Percentiles rank a stretch among this genome's conserved stretches.
Evolutionary conservation across 2,329 filamentous ascomycete genomes (phyloP).

Genomic region (Pseudogymnoascus sp.): DNA sequence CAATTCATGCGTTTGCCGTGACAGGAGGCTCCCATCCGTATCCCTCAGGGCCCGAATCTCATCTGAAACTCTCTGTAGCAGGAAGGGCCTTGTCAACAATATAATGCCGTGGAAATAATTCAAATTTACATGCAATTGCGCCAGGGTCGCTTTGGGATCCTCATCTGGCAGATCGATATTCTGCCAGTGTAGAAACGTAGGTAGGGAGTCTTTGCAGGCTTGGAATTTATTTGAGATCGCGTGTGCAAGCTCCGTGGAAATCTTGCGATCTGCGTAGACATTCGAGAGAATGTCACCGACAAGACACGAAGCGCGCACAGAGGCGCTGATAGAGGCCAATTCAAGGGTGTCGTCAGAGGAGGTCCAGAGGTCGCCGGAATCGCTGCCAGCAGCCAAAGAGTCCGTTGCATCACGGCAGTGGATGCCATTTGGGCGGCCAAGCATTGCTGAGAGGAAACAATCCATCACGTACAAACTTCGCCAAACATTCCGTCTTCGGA

Average conservation of each 20-base stretch:
- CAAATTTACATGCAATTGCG: slow-evolving; percentile 53
- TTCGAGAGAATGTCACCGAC: slow-evolving; percentile 10
- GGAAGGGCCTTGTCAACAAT: slow-evolving; percentile 55
- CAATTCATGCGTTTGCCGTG: too few relatives aligned
- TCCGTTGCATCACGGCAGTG: slow-evolving; percentile 6
- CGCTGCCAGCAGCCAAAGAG: neutral
- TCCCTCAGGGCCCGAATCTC: too few relatives aligned
- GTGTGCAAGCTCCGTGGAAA: slow-evolving; percentile 48
- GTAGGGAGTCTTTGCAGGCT: slow-evolving; percentile 41
- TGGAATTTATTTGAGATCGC: slow-evolving; percentile 47
- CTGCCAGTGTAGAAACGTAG: slow-evolving; percentile 41
- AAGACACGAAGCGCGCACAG: slow-evolving; percentile 13
- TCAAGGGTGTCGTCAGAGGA: neutral
- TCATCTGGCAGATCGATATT: slow-evolving; percentile 35
- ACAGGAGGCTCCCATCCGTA: too few relatives aligned
- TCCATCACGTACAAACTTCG: slow-evolving; percentile 57
- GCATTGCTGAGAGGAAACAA: slow-evolving; percentile 50
- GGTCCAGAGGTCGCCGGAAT: neutral
- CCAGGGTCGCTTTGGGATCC: slow-evolving; percentile 42
- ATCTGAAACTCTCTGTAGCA: slow-evolving; percentile 31
- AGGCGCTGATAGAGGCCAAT: neutral
- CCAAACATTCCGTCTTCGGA: slow-evolving; percentile 42
- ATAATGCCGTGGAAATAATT: slow-evolving; percentile 55
- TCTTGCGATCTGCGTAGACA: slow-evolving; percentile 20
- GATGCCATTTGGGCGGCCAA: slow-evolving; percentile 47